Evolutionary conservation across 305 asterid genomes (phyloP).

Genomic region (Solanum hybrid): DNA sequence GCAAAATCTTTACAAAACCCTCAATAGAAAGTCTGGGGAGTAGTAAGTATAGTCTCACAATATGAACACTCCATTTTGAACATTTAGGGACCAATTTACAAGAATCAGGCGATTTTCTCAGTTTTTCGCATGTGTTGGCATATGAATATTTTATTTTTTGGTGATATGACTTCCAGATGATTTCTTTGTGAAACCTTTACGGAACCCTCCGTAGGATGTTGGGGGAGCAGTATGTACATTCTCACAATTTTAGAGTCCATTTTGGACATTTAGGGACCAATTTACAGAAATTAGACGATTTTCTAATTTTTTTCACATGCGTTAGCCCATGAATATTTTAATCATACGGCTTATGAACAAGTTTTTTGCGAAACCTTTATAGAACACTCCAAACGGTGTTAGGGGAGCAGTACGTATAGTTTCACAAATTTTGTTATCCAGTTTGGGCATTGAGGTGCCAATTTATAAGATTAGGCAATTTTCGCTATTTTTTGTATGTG

Average conservation of each 20-base stretch:
- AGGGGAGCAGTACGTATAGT: too few relatives aligned
- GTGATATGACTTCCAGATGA: not conserved
- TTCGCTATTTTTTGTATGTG: too few relatives aligned
- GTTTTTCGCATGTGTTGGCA: not conserved
- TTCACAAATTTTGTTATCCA: too few relatives aligned
- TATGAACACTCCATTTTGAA: not conserved
- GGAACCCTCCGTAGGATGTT: not conserved
- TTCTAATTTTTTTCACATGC: not conserved
- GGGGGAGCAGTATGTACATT: not conserved
- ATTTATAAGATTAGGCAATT: too few relatives aligned
- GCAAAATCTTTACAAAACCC: not conserved
- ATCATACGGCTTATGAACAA: too few relatives aligned
- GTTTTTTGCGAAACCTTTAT: too few relatives aligned
- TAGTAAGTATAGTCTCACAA: not conserved
- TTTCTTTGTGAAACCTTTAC: not conserved
- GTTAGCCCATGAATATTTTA: not conserved
- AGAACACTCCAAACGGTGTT: too few relatives aligned
- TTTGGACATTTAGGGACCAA: not conserved
- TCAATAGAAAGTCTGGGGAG: not conserved
- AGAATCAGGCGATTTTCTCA: too few relatives aligned
- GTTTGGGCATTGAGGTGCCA: too few relatives aligned
- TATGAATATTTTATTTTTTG: too few relatives aligned
- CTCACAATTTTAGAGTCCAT: not conserved
- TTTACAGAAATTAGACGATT: not conserved
- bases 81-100: not conserved